Percentiles rank a stretch among this genome's conserved stretches.
These are phyloP conservation scores for Cyclanthera cordifolia DNA, from an alignment of 306 rosid species.

Conservation along the genomic window DNA sequence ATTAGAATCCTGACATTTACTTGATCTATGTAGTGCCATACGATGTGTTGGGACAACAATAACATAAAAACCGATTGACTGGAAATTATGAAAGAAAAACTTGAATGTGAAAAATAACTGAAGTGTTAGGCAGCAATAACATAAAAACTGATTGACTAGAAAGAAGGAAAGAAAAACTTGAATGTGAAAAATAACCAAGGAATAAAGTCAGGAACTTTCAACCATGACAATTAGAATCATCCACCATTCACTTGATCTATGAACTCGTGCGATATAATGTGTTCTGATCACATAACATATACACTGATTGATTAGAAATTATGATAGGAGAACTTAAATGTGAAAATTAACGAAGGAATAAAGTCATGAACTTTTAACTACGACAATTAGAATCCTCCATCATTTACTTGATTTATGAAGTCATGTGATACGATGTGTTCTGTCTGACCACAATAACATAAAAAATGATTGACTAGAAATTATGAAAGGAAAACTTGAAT, in stretches of 20 bases:
- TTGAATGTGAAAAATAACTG: background rate
- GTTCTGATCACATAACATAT: no score
- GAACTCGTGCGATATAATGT: no score
- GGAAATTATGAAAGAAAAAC: background rate
- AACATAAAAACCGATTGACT: background rate
- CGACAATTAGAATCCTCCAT: background rate
- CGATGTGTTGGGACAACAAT: background rate
- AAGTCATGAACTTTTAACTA: no score
- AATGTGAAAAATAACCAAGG: no score
- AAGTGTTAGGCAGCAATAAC: no score
- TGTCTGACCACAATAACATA: background rate
- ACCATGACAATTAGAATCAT: no score
- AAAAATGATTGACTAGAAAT: background rate
- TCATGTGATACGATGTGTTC: background rate
- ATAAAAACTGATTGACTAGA: no score
- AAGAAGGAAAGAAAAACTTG: no score
- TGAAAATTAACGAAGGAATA: no score
- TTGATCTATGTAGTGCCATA: background rate
- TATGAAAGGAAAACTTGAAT: background rate
- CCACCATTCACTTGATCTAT: no score
- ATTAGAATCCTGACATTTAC: constrained; percentile 6
- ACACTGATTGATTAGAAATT: no score
- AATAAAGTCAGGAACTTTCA: background rate
- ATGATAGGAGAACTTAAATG: no score
- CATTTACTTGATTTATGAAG: constrained; percentile 1